A percentile compares a stretch with the other conserved stretches of the same genome.
Conservation (phyloP, 1,139 yeast species). For the Zygoascus meyerae region DNA sequence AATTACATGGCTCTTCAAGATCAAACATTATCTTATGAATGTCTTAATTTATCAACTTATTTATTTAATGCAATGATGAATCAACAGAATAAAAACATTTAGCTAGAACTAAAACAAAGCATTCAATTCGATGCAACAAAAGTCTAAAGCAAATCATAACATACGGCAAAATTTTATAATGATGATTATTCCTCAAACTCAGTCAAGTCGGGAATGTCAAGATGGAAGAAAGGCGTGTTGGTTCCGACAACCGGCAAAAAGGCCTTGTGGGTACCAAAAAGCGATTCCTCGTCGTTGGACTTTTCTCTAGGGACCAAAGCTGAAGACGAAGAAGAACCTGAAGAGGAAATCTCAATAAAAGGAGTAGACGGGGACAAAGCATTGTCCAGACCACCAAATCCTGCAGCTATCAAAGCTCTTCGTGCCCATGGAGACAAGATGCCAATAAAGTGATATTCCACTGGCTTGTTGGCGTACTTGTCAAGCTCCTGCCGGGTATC, state of each 20-base stretch:
- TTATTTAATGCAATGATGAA: neutral
- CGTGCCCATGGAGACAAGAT: conserved; percentile 82
- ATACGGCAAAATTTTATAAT: neutral
- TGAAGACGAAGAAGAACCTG: conserved; percentile 11
- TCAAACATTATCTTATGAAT: too few species aligned
- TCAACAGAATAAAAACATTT: too few species aligned
- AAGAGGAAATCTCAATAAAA: conserved; percentile 21
- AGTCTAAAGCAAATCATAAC: neutral
- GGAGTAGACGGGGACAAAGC: conserved; percentile 17
- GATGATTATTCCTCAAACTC: neutral
- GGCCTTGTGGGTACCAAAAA: conserved; percentile 18
- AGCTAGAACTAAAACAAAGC: conserved; percentile 1
- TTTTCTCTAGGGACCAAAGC: conserved; percentile 22
- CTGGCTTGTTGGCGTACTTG: conserved; percentile 73
- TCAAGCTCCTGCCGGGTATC: conserved; percentile 71
- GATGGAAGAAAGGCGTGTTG: conserved; percentile 77
- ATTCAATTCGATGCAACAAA: neutral
- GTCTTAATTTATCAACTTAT: neutral
- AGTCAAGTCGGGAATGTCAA: conserved; percentile 63
- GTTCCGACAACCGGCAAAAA: conserved; percentile 61
- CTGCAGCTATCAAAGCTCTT: conserved; percentile 67
- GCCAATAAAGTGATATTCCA: conserved; percentile 86
- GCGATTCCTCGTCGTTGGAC: conserved; percentile 22
- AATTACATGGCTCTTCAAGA: too few species aligned
- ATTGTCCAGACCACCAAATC: conserved; percentile 57